Evolutionary conservation across 2,329 filamentous ascomycete species (phyloP).

Genomic region (Paramyrothecium sp.): DNA sequence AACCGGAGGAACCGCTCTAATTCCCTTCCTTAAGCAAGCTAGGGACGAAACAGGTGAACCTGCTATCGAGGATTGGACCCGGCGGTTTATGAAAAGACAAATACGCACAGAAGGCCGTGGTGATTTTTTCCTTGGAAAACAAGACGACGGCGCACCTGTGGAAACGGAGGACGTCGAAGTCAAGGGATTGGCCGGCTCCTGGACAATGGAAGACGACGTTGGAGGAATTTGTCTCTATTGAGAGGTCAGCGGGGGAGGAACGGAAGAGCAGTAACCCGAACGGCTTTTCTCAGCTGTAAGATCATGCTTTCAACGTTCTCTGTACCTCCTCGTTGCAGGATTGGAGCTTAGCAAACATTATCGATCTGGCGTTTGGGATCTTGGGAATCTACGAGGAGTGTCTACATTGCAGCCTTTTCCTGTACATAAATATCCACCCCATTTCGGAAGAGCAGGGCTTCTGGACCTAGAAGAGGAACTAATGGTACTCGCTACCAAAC

Average conservation of each 20-base stretch:
- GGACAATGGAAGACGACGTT: conserved; percentile 82
- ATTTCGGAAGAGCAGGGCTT: too few species aligned
- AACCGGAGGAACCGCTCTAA: conserved; percentile 89
- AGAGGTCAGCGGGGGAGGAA: not conserved
- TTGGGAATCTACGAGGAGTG: too few species aligned
- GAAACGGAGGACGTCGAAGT: conserved; percentile 47
- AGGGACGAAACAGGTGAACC: conserved; percentile 94
- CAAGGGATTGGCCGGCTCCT: conserved; percentile 75
- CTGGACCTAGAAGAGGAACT: too few species aligned
- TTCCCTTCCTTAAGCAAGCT: conserved; percentile 95
- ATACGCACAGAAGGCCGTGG: conserved; percentile 46
- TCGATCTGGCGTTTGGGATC: too few species aligned
- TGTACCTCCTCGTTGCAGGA: too few species aligned
- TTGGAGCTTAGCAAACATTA: too few species aligned
- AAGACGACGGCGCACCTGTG: conserved; percentile 38
- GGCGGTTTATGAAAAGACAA: conserved; percentile 54
- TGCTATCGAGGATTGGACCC: conserved; percentile 68
- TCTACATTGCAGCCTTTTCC: too few species aligned
- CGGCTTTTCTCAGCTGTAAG: not conserved
- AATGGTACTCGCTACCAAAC: too few species aligned
- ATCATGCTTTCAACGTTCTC: not conserved
- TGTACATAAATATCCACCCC: too few species aligned
- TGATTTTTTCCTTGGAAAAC: conserved; percentile 59
- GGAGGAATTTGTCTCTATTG: conserved; percentile 61
- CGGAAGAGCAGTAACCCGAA: conserved; percentile 1